phyloP scores from a whole-genome alignment of 306 rosid species.

The Oemleria cerasiformis region DNA sequence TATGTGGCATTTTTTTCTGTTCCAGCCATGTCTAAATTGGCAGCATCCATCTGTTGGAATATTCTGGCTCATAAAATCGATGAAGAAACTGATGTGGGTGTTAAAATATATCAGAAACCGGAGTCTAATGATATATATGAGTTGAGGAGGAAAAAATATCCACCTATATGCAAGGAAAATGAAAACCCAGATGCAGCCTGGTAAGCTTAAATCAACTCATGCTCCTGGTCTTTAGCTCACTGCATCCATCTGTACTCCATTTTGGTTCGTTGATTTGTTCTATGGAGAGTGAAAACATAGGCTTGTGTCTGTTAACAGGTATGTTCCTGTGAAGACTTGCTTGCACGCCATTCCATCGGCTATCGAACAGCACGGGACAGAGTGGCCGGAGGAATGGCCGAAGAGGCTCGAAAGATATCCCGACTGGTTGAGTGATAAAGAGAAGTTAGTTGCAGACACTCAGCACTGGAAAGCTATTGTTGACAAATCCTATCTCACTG shows the following conservation, averaged over 20 bases:
- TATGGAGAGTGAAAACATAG: not conserved
- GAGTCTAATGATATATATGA: slow-evolving; percentile 75
- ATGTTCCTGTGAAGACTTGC: slow-evolving; percentile 68
- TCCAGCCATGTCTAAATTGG: slow-evolving; percentile 70
- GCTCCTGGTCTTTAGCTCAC: slow-evolving; percentile 13
- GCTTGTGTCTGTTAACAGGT: slow-evolving; percentile 42
- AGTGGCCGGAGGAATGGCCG: slow-evolving; percentile 99
- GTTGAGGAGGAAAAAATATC: slow-evolving; percentile 79
- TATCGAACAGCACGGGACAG: slow-evolving; percentile 89
- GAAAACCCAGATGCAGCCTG: slow-evolving; percentile 95
- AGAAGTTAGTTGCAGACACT: slow-evolving; percentile 68
- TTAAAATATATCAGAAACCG: slow-evolving; percentile 89
- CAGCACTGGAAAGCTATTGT: slow-evolving; percentile 76
- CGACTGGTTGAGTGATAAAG: slow-evolving; percentile 79
- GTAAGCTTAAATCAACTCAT: slow-evolving; percentile 40
- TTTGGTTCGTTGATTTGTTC: not conserved
- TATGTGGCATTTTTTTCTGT: slow-evolving; percentile 18
- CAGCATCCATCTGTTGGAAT: slow-evolving; percentile 90
- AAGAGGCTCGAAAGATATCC: slow-evolving; percentile 78
- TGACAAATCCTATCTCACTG: slow-evolving; percentile 77
- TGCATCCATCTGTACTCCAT: not conserved
- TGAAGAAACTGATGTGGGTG: slow-evolving; percentile 77
- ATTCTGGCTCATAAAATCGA: slow-evolving; percentile 92
- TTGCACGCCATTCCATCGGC: slow-evolving; percentile 76
- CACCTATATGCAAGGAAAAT: slow-evolving; percentile 82